Evolutionary conservation across 2,329 filamentous ascomycete species (phyloP).

Genomic region (Aspergillus fischeri): DNA sequence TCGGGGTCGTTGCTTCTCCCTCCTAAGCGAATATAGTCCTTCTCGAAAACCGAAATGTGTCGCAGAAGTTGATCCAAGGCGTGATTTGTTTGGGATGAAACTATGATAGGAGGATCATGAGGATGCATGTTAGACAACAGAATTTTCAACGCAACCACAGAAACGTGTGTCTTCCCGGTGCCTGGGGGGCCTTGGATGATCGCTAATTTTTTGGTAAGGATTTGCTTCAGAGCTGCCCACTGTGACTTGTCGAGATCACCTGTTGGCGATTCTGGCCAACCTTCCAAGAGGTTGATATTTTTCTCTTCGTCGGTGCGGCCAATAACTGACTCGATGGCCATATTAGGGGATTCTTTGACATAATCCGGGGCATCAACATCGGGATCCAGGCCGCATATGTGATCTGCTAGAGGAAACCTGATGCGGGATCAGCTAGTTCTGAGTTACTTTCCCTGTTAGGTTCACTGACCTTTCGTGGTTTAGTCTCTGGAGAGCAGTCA

Average conservation of each 20-base stretch:
- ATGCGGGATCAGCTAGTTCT: constrained; percentile 4
- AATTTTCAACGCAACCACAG: constrained; percentile 65
- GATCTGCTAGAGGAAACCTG: constrained; percentile 44
- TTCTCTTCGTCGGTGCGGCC: constrained; percentile 29
- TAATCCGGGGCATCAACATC: constrained; percentile 51
- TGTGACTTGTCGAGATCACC: constrained; percentile 67
- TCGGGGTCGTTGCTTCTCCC: constrained; percentile 63
- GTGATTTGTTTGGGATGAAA: constrained; percentile 87
- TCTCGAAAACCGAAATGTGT: constrained; percentile 59
- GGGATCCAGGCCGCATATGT: constrained; percentile 37
- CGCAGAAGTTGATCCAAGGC: constrained; percentile 77
- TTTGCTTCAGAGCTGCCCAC: constrained; percentile 61
- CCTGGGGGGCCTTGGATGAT: constrained; percentile 81
- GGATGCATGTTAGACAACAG: constrained; percentile 56
- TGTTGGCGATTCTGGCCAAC: constrained; percentile 47
- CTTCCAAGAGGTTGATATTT: constrained; percentile 51
- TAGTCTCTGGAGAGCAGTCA: constrained; percentile 67
- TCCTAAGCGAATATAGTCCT: constrained; percentile 63
- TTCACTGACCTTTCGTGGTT: constrained; percentile 46
- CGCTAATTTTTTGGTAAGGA: constrained; percentile 67
- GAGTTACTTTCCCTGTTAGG: background rate
- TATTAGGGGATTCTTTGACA: constrained; percentile 45
- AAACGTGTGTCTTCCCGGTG: constrained; percentile 78
- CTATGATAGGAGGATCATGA: constrained; percentile 64
- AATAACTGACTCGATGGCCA: constrained; percentile 49